phyloP scores from a whole-genome alignment of 768 basidiomycete species.

The Pleurotus pulmonarius region DNA sequence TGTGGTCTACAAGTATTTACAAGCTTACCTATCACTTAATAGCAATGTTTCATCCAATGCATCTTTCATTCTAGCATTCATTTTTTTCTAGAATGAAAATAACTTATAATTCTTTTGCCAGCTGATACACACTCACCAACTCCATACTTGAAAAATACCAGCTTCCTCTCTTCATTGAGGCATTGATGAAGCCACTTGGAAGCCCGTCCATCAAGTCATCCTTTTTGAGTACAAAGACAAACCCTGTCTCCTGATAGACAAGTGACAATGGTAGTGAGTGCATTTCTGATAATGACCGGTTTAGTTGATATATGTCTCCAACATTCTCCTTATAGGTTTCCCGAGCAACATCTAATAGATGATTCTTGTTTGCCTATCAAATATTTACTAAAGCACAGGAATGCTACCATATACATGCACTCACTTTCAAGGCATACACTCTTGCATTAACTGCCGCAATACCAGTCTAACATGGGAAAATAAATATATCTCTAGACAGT shows the following conservation, averaged over 20 bases:
- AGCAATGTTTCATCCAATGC: constrained; percentile 87
- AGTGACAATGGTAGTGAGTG: constrained; percentile 64
- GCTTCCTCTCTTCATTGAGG: constrained; percentile 60
- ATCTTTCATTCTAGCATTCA: constrained; percentile 87
- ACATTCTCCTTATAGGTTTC: constrained; percentile 95
- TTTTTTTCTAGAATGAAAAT: constrained; percentile 57
- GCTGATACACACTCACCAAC: constrained; percentile 46
- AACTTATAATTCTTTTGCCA: neutral
- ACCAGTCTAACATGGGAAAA: constrained; percentile 47
- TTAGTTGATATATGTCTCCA: constrained; percentile 76
- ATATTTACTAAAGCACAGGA: neutral
- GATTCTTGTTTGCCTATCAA: constrained; percentile 67
- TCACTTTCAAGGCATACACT: constrained; percentile 84
- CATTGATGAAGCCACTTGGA: constrained; percentile 71
- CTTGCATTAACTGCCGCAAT: constrained; percentile 72
- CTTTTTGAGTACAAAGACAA: constrained; percentile 71
- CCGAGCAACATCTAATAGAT: constrained; percentile 88
- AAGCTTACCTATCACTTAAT: constrained; percentile 70
- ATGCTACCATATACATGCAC: neutral
- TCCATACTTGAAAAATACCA: constrained; percentile 80
- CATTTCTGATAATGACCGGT: constrained; percentile 52
- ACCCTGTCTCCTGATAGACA: constrained; percentile 70
- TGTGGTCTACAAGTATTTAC: neutral
- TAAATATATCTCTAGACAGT: neutral
- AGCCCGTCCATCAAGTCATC: constrained; percentile 59